Base-by-base conservation (phyloP, 805 yeast species). In the Sugiyamaella chiloensis region DNA sequence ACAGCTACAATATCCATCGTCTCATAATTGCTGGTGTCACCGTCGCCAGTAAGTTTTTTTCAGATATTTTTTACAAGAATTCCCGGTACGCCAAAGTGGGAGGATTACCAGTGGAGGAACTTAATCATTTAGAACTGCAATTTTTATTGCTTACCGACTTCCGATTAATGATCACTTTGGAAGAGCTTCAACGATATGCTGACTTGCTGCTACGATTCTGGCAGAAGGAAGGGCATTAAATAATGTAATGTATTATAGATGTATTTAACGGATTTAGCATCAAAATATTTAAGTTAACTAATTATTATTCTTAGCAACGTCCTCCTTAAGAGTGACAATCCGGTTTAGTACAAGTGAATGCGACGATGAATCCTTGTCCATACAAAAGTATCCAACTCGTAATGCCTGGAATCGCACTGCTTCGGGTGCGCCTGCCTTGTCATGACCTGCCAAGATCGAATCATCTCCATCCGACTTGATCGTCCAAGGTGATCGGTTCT, bases 391-490 rank as follows among this genome's bases (percentile, higher is more conserved):
- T 24, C 99, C 99, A 40, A 87, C 91, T 71, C 99, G 81, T 68
- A 93, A 78, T 24, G 96, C 99, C 73, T 93, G 99, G 88, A 93
- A 93, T 68, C 99, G 80, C 26, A 87, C 88, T n/a, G 90, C 78
- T 66, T 90, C 95, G 40, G 81, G 79, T 2, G 80, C 76, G 17
- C 75, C 68, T 53, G 74, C 69, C 27, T 75, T 75, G 32, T 68
- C 68, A 51, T 76, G 75, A 65, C 93, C 97, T 57, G 77, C 74
- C 55, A 89, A 84, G 61, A 76, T 75, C 42, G 59, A 66, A 21
- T 55, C 60, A 64, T 88, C 87, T 53, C 83, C 83, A 43, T 80
- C 75, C 24, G 46, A 47, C 32, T 72, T 74, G 58, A 80, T 70
- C 55, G 81, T 81, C 81, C 91, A 79, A 51, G 97, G 97, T 21